Evolutionary conservation across 2,329 filamentous ascomycete species (phyloP), one percentile per base, ranked within the genome.

Genomic region (Cladophialophora psammophila): DNA sequence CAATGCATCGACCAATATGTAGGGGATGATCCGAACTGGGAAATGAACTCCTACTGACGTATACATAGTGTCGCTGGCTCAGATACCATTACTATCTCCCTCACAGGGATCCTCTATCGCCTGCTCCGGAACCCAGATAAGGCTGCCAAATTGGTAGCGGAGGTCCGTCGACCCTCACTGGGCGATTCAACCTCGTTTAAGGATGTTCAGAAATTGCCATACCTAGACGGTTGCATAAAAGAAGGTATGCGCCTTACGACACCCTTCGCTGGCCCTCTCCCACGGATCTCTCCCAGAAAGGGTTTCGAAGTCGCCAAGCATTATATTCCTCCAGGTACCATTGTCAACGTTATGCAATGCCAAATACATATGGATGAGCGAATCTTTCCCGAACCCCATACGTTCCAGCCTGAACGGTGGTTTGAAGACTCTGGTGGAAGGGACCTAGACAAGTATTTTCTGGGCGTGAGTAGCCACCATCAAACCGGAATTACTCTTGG

Each of bases 1-100:
- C 8, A 42, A 42, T n/a, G 40, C 40, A n/a, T 42, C 40, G 40
- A 42, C 40, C 40, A 42, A 42, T n/a, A 42, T 42, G 40, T 42
- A 10, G n/a, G 40, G n/a, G 38, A 40, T 5, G 9, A 40, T n/a
- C 4, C 40, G n/a, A n/a, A 42, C 40, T 2, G 15, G 40, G 15
- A 40, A 13, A 4, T 26, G 26, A 26, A 26, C 26, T 26, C 3
- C 26, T 26, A 2, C 26, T 26, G 26, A 26, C 26, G 3, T 26
- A 26, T 26, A 2, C 2, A n/a, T 42, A 42, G 40, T n/a, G n/a
- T 42, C 6, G 40, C 40, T n/a, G 40, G 40, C 40, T 42, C 40
- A 13, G 40, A 42, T n/a, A 42, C 40, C 4, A n/a, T 42, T n/a
- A 42, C 40, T 13, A 42, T 42, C 40, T 42, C 40, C 13, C 40